Base-by-base conservation (phyloP, 441 rosid genomes). In the Brassica hybrid region DNA sequence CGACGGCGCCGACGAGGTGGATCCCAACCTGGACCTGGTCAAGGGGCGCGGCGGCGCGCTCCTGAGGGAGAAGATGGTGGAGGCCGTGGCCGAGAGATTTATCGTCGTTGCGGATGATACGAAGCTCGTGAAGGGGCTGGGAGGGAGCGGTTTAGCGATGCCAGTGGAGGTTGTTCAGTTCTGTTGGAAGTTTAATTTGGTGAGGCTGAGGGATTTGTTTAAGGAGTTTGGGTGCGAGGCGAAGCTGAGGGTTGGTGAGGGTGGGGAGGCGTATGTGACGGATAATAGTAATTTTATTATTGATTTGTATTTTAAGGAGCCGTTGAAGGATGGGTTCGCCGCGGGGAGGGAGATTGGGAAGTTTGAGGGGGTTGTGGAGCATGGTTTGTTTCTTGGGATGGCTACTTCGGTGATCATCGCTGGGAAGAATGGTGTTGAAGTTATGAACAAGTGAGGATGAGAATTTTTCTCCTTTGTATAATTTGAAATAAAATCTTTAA, bases 1-100 rank as follows among this genome's bases (percentile, higher is more conserved):
- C 17, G 99, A 94, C 68, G 98, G 98, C 5, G 98, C 97, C 3
- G 98, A 94, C 72, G 97, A 94, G 82, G 97, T 94, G 9, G 99
- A 94, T 80, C 92, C 97, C 1, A 80, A 80, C 18, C 88, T 94
- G 38, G 93, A 94, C 75, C 76, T 94, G 6, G 99, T 91, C n/a
- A 94, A 93, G 76, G 99, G 99, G 18, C 89, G 99, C 1, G 98
- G 99, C 1, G 99, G 99, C 16, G 97, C 99, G 1, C 82, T 94
- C 2, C 77, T 94, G 23, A 74, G 98, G 59, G 98, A 94, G 84
- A 94, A 93, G 61, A 94, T 93, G 98, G 97, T 93, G 72, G 99
- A 91, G 72, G 90, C 93, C 0, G 99, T 90, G 1, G 88, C 94
- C 1, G 87, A 89, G 30, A 73, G 84, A 67, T 94, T 94, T 62